Percentiles rank a stretch among this genome's conserved stretches.
phyloP scores from a whole-genome alignment of 768 basidiomycete genomes.

The Candolleomyces aberdarensis region DNA sequence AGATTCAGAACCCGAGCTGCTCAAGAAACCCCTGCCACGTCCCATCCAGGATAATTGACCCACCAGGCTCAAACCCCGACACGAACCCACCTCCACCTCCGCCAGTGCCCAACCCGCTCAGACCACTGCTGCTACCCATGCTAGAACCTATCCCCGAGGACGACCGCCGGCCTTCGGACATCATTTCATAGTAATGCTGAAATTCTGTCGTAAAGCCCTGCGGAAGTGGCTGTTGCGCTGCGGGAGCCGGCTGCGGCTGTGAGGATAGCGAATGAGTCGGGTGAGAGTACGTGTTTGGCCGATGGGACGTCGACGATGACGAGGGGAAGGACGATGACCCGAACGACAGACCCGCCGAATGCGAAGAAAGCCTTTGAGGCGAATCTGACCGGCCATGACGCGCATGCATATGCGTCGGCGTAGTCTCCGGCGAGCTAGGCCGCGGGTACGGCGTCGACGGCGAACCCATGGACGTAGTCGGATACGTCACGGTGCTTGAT shows the following conservation, averaged over 20 bases:
- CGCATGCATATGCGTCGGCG: background rate
- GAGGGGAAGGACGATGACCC: no score
- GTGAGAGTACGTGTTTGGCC: no score
- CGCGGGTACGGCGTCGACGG: background rate
- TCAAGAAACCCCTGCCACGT: conserved; percentile 4
- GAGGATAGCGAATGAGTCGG: no score
- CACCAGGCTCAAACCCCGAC: background rate
- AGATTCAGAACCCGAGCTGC: background rate
- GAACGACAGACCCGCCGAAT: no score
- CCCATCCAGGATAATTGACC: background rate
- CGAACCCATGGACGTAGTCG: background rate
- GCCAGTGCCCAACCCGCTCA: background rate
- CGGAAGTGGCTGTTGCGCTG: background rate
- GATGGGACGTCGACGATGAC: no score
- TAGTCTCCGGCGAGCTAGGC: background rate
- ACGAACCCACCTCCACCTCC: background rate
- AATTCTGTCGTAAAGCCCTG: background rate
- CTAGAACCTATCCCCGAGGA: background rate
- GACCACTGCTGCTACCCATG: background rate
- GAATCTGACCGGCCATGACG: background rate
- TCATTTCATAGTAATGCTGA: background rate
- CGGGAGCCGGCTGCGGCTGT: background rate
- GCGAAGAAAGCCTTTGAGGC: no score
- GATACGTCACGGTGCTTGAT: no score
- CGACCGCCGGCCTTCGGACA: background rate